Conservation (phyloP, 768 basidiomycete species). For the Kondoa subrosea region DNA sequence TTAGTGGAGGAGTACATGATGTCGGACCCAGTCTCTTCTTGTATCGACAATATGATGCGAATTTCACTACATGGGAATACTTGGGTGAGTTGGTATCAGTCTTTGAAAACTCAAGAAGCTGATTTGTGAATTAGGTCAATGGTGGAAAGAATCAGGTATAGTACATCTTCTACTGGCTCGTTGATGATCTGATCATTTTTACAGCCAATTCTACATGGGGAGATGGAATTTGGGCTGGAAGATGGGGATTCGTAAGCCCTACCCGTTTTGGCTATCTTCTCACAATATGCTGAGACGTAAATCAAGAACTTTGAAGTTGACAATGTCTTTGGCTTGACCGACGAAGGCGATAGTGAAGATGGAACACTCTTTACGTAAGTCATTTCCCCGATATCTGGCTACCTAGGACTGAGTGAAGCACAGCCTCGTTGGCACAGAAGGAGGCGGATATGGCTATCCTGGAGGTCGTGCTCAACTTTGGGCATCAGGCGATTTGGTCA, state of each 20-base stretch:
- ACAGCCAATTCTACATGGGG: slow-evolving; percentile 1
- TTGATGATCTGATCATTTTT: neutral
- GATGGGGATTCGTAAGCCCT: neutral
- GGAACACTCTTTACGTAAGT: slow-evolving; percentile 1
- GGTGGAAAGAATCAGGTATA: no score
- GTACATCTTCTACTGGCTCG: no score
- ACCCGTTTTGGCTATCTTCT: neutral
- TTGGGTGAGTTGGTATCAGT: no score
- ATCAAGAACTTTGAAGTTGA: slow-evolving; percentile 1
- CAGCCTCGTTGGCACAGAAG: slow-evolving; percentile 3
- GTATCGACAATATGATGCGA: neutral
- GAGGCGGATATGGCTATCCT: neutral
- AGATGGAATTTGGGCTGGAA: slow-evolving; percentile 5
- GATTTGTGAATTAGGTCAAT: no score
- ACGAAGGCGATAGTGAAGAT: neutral
- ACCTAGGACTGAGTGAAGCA: neutral
- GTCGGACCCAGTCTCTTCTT: neutral
- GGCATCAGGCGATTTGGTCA: neutral
- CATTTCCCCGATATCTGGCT: neutral
- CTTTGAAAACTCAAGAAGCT: no score
- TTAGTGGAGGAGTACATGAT: neutral
- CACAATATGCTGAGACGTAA: neutral
- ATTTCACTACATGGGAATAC: neutral
- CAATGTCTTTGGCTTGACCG: neutral
- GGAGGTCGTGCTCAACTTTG: neutral